Conservation (phyloP, 495 filamentous ascomycete species). For the Niebla homalea region DNA sequence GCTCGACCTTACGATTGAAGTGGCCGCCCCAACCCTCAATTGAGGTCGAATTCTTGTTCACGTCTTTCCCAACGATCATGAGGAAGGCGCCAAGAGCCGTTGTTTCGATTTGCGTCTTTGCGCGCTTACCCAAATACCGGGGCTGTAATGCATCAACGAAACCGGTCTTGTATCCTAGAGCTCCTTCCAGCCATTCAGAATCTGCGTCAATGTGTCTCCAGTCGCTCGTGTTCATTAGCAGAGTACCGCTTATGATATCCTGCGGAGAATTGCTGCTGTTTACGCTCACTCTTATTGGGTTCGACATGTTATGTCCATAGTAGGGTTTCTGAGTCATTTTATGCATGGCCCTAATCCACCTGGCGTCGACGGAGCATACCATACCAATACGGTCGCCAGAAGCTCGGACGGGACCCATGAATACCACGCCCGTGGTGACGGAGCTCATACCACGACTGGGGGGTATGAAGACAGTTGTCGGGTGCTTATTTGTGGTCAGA, state of each 20-base stretch:
- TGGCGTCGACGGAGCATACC: conserved; percentile 5
- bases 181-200: conserved; percentile 1
- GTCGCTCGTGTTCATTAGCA: conserved; percentile 4
- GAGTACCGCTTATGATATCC: neutral
- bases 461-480: conserved; percentile 1
- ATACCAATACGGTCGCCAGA: neutral
- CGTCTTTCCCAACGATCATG: neutral
- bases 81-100: conserved; percentile 3
- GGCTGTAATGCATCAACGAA: neutral
- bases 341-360: conserved; percentile 6
- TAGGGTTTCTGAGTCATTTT: neutral
- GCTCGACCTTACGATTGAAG: neutral
- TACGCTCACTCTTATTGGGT: neutral
- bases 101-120: neutral
- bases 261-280: neutral
- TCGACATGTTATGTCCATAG: neutral
- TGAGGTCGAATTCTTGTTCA: neutral
- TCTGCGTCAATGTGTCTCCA: conserved; percentile 6
- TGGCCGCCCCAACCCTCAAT: neutral
- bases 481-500: neutral
- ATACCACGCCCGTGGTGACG: conserved; percentile 3
- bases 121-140: neutral
- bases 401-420: neutral
- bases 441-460: neutral
- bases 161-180: neutral